Evolutionary conservation across 1,284 basidiomycete species (phyloP).

Genomic region (Pseudozyma sp.): DNA sequence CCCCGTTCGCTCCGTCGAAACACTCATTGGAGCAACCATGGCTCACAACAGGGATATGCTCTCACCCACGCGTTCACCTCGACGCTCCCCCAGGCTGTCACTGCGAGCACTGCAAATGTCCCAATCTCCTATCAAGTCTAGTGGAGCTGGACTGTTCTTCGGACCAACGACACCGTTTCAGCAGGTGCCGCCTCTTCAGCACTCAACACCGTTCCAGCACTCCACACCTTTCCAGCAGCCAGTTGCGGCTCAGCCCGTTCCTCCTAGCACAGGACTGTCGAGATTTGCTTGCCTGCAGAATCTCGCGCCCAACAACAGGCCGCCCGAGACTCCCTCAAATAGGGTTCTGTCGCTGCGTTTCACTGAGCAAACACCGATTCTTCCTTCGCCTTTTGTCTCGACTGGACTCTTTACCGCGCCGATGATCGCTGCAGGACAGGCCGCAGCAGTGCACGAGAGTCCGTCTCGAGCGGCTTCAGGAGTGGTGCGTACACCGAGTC

Average conservation of each 20-base stretch:
- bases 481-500: conserved; percentile 8
- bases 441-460: neutral
- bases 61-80: conserved; percentile 36
- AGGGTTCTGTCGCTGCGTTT: conserved; percentile 19
- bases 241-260: conserved; percentile 5
- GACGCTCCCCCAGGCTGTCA: conserved; percentile 36
- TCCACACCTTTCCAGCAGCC: conserved; percentile 27
- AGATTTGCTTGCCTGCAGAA: conserved; percentile 43
- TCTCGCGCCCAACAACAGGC: conserved; percentile 11
- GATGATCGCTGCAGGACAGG: no score
- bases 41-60: conserved; percentile 20
- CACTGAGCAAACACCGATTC: conserved; percentile 11
- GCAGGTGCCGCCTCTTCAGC: conserved; percentile 4
- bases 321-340: conserved; percentile 23
- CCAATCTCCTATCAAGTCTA: conserved; percentile 27
- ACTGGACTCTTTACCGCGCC: neutral
- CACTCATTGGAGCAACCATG: conserved; percentile 38
- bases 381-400: conserved; percentile 35
- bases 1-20: conserved; percentile 36
- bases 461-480: conserved; percentile 16
- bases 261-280: conserved; percentile 39
- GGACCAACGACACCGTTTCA: conserved; percentile 26
- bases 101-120: conserved; percentile 33
- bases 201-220: conserved; percentile 8
- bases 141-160: conserved; percentile 7